Base-by-base conservation (phyloP, 148 eudicot genomes). In the Salicornia ramosissima region DNA sequence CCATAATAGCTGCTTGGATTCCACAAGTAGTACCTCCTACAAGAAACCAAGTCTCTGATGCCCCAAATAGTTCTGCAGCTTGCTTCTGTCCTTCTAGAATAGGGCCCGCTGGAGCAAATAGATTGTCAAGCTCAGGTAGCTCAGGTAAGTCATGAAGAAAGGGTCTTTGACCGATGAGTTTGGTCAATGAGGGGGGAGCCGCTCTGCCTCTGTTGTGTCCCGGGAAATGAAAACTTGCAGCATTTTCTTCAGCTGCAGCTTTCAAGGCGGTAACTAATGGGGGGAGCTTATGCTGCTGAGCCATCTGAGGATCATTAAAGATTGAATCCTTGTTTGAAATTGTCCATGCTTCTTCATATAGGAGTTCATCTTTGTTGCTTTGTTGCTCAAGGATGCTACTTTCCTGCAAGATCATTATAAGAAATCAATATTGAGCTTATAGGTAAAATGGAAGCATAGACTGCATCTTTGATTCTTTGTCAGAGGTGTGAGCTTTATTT, bases 21-120 rank as follows among this genome's bases (percentile, higher is more conserved):
- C 97, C 97, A 79, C 97, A 86, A 11, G 96, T 92, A 43, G 90
- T 87, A 65, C 97, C 97, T n/a, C 97, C 96, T 40, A 89, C 92
- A 71, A 92, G 89, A 77, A 89, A 92, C 96, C 93, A 92, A 11
- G 94, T 88, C 70, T 91, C 87, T 31, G 83, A 77, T 69, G 97
- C 97, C 51, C 97, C 94, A 76, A 91, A 88, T 3, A 91, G 55
- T 51, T 82, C 60, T 10, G 97, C 94, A 39, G 94, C 97, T 75
- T 57, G 72, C 67, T 79, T 83, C 60, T 91, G 89, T 29, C 94
- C 90, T 65, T 86, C 86, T 46, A 83, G 65, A 80, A 91, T 82
- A 28, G 94, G 85, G 10, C 94, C 94, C 42, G 78, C 82, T 6
- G 89, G 94, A 58, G 89, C 36, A 57, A 90, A 90, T 15, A 89